A percentile compares a stretch with the other conserved stretches of the same genome.
Evolutionary conservation across 305 asterid species (phyloP).

Genomic region (Stenogyne calaminthoides): DNA sequence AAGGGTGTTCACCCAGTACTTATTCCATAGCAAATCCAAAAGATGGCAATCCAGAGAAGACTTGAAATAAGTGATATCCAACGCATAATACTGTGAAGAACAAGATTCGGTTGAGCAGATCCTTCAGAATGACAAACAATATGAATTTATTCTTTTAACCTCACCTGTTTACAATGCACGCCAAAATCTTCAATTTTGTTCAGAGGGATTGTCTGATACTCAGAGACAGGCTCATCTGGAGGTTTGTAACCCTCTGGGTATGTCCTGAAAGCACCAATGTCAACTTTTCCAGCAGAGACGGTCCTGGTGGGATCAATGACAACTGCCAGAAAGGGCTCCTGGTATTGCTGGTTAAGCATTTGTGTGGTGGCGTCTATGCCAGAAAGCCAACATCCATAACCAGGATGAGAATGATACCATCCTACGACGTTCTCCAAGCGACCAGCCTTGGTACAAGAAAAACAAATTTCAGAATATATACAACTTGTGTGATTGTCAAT

Average conservation of each 20-base stretch:
- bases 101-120: slow-evolving; percentile 6
- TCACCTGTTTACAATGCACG: slow-evolving; percentile 98
- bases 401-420: slow-evolving; percentile 99
- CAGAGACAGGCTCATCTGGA: slow-evolving; percentile 90
- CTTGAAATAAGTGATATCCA: slow-evolving; percentile 94
- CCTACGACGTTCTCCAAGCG: slow-evolving; percentile 95
- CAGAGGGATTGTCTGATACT: slow-evolving; percentile 94
- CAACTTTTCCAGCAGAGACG: slow-evolving; percentile 97
- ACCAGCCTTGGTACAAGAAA: slow-evolving; percentile 65
- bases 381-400: slow-evolving; percentile 99
- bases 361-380: slow-evolving; percentile 96
- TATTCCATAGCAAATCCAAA: slow-evolving; percentile 94
- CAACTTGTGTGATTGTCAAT: neutral
- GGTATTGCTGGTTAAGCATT: slow-evolving; percentile 94
- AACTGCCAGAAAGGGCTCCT: slow-evolving; percentile 97
- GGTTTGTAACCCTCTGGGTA: slow-evolving; percentile 97
- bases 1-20: slow-evolving; percentile 98
- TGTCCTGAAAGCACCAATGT: slow-evolving; percentile 96
- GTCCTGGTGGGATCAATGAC: slow-evolving; percentile 99
- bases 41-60: slow-evolving; percentile 91
- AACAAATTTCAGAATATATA: neutral
- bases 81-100: slow-evolving; percentile 78
- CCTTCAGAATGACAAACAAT: slow-evolving; percentile 8
- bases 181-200: slow-evolving; percentile 98
- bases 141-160: neutral